Evolutionary conservation across 495 filamentous ascomycete genomes (phyloP).

Genomic region (Penicillium goetzii): DNA sequence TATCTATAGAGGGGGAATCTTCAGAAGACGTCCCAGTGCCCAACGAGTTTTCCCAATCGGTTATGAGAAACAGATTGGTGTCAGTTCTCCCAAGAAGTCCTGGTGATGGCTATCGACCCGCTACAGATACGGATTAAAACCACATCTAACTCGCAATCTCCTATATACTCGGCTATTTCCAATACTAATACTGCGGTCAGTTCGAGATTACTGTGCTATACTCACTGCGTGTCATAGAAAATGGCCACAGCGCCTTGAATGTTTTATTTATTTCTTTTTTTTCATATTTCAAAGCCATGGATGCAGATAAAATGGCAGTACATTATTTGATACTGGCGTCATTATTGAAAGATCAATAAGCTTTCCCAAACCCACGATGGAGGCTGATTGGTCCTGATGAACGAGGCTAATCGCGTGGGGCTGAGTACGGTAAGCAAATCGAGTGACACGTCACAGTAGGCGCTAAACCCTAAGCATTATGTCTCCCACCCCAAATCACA

Average conservation of each 20-base stretch:
- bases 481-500: neutral
- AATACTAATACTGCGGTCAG: neutral
- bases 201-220: neutral
- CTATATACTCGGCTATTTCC: no score
- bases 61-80: neutral
- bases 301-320: neutral
- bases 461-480: neutral
- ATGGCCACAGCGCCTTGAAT: neutral
- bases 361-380: neutral
- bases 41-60: neutral
- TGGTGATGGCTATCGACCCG: no score
- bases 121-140: no score
- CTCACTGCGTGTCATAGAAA: neutral
- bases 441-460: slow-evolving; percentile 4
- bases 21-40: neutral
- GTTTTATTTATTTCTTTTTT: neutral
- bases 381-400: neutral
- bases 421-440: neutral
- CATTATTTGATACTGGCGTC: neutral
- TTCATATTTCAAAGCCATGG: neutral
- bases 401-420: neutral
- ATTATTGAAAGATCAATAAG: neutral
- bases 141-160: no score
- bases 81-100: neutral
- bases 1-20: neutral